phyloP scores from a whole-genome alignment of 2,329 filamentous ascomycete species.

The Cladosporium sp. region DNA sequence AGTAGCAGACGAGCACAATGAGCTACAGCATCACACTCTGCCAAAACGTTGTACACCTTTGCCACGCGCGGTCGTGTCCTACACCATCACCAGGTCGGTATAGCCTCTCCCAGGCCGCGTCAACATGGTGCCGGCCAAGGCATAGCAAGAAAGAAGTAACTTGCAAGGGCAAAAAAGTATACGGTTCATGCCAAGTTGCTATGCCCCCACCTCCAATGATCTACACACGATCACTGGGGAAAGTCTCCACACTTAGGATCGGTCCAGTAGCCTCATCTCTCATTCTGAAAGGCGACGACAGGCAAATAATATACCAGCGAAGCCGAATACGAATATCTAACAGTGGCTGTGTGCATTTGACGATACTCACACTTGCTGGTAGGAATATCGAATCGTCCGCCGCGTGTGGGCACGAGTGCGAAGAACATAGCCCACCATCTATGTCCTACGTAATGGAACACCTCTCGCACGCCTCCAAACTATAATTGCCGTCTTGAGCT shows the following conservation, averaged over 20 bases:
- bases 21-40: too few species aligned
- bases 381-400: not conserved
- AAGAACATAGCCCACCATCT: not conserved
- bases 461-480: not conserved
- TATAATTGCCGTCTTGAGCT: slow-evolving; percentile 1
- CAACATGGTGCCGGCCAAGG: slow-evolving; percentile 6
- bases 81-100: not conserved
- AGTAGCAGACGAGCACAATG: too few species aligned
- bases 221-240: slow-evolving; percentile 1
- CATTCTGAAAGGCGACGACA: not conserved
- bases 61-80: too few species aligned
- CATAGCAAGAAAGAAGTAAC: slow-evolving; percentile 1
- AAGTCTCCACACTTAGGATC: slow-evolving; percentile 1
- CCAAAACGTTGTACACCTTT: too few species aligned
- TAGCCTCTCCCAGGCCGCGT: slow-evolving; percentile 7
- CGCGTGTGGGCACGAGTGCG: not conserved
- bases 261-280: not conserved
- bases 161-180: not conserved
- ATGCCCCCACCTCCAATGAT: not conserved
- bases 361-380: not conserved
- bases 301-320: too few species aligned
- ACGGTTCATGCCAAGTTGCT: slow-evolving; percentile 3
- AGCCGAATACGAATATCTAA: too few species aligned
- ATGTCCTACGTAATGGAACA: not conserved
- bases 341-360: not conserved